These are phyloP conservation scores for Podaxis sp. DNA, from an alignment of 768 basidiomycete species.

Conservation along the genomic window DNA sequence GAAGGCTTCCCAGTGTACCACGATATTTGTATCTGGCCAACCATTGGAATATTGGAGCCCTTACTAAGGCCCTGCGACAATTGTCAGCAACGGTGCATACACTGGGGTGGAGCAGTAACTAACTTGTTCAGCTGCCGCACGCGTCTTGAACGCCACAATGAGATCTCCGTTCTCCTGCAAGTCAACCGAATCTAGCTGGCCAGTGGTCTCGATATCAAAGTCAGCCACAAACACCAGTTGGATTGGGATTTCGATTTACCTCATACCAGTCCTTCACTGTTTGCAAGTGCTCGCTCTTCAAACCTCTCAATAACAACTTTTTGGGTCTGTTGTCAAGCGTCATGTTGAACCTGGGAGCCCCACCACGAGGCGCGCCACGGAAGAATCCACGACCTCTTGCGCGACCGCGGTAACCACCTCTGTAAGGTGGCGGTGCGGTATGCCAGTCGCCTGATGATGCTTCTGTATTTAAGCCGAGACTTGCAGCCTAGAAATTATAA, in stretches of 20 bases:
- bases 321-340: slow-evolving; percentile 89
- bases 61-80: slow-evolving; percentile 64
- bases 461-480: slow-evolving; percentile 66
- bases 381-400: slow-evolving; percentile 61
- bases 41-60: slow-evolving; percentile 62
- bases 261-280: slow-evolving; percentile 84
- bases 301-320: slow-evolving; percentile 74
- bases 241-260: slow-evolving; percentile 36
- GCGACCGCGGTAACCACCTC: slow-evolving; percentile 73
- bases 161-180: slow-evolving; percentile 54
- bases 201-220: slow-evolving; percentile 47
- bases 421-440: slow-evolving; percentile 36
- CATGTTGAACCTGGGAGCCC: slow-evolving; percentile 70
- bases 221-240: slow-evolving; percentile 9
- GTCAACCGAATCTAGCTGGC: slow-evolving; percentile 69
- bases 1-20: slow-evolving; percentile 54
- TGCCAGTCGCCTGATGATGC: slow-evolving; percentile 37
- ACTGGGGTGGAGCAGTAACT: slow-evolving; percentile 2
- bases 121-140: slow-evolving; percentile 78
- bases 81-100: slow-evolving; percentile 14
- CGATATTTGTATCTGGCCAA: slow-evolving; percentile 63
- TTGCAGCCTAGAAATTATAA: slow-evolving; percentile 55
- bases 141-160: slow-evolving; percentile 69
- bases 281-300: slow-evolving; percentile 48
- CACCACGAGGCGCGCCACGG: slow-evolving; percentile 56